Percentiles rank a stretch among this genome's conserved stretches.
Conservation (phyloP, 371 early-diverging fungal genomes). For the Apophysomyces elegans region DNA sequence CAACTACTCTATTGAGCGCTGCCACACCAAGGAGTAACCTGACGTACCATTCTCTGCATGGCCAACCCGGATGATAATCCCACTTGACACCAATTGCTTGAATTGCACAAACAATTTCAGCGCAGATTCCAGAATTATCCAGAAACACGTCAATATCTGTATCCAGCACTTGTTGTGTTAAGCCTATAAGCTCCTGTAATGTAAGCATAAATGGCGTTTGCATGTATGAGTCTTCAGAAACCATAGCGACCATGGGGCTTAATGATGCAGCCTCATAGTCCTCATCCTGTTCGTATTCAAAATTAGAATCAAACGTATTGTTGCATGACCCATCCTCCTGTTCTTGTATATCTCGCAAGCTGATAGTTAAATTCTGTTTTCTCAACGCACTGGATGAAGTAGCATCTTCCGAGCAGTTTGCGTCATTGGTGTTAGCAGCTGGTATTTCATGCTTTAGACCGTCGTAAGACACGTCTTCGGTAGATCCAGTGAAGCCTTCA, state of each 20-base stretch:
- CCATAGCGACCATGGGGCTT: constrained; percentile 45
- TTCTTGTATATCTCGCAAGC: constrained; percentile 2
- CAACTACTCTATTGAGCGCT: constrained; percentile 62
- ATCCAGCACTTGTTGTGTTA: constrained; percentile 62
- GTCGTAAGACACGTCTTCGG: neutral
- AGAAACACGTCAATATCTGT: constrained; percentile 56
- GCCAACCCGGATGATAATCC: constrained; percentile 64
- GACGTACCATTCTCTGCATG: constrained; percentile 62
- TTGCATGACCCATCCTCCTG: neutral
- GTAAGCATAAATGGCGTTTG: constrained; percentile 67
- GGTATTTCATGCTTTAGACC: neutral
- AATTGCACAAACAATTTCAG: constrained; percentile 50
- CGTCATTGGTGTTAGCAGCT: neutral
- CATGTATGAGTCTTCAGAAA: constrained; percentile 64
- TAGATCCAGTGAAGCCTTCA: neutral
- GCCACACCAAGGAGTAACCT: constrained; percentile 59
- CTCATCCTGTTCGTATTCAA: neutral
- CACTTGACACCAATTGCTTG: constrained; percentile 54
- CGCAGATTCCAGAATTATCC: constrained; percentile 54
- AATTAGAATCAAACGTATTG: neutral
- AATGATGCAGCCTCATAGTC: neutral
- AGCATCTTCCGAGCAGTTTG: neutral
- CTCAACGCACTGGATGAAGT: neutral
- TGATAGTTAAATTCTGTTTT: neutral
- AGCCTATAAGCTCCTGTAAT: constrained; percentile 57